These are phyloP conservation scores for Thermothielavioides terrestris DNA, from an alignment of 495 filamentous ascomycete species.

Conservation along the genomic window DNA sequence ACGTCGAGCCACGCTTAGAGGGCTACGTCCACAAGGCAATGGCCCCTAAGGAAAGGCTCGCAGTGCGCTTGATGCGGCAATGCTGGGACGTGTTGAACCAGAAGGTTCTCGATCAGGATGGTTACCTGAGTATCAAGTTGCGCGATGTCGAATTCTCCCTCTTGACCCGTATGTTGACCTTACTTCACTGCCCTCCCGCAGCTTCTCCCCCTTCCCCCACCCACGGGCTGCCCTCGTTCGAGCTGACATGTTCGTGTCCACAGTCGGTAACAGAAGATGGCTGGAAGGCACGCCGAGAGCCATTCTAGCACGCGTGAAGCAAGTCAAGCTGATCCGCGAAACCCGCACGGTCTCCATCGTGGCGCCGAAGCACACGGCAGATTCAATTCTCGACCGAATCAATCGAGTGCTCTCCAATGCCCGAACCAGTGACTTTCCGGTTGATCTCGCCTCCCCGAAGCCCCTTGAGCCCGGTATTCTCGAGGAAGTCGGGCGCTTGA, in stretches of 20 bases:
- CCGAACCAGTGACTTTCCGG: conserved; percentile 11
- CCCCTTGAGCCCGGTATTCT: conserved; percentile 20
- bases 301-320: conserved; percentile 24
- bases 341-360: conserved; percentile 25
- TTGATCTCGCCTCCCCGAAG: conserved; percentile 13
- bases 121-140: conserved; percentile 27
- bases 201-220: neutral
- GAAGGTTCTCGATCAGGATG: conserved; percentile 21
- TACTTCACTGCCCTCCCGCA: neutral
- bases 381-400: conserved; percentile 33
- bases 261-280: conserved; percentile 31
- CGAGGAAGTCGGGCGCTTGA: conserved; percentile 35
- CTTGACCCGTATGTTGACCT: conserved; percentile 28
- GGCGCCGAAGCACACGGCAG: conserved; percentile 25
- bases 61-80: conserved; percentile 30
- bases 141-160: conserved; percentile 28
- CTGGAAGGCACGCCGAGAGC: conserved; percentile 20
- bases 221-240: neutral
- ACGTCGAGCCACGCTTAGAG: conserved; percentile 9
- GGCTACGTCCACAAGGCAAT: conserved; percentile 20
- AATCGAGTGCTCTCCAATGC: conserved; percentile 20
- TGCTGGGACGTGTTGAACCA: conserved; percentile 33
- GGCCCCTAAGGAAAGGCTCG: conserved; percentile 29
- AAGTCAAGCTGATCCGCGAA: conserved; percentile 25
- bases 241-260: neutral